Conservation (phyloP, 169 alveolate genomes). For the Plasmodium adleri region DNA sequence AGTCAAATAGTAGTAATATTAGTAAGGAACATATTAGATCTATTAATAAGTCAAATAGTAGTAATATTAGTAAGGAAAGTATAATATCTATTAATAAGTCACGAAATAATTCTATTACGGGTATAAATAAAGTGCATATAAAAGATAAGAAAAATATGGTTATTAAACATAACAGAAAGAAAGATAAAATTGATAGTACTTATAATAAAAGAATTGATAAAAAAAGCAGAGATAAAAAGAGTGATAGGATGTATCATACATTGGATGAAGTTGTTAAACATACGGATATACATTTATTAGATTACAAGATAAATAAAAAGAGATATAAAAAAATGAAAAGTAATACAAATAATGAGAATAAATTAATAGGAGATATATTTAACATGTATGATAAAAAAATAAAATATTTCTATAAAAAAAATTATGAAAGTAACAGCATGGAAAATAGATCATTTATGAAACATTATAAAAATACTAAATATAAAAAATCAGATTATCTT, state of each 20-base stretch:
- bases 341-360: conserved; percentile 5
- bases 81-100: no score
- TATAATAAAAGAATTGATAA: neutral
- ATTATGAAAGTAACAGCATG: conserved; percentile 29
- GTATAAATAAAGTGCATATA: no score
- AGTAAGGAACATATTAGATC: no score
- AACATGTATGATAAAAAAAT: conserved; percentile 15
- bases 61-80: no score
- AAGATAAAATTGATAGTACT: no score
- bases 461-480: neutral
- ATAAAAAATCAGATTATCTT: conserved; percentile 41
- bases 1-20: neutral
- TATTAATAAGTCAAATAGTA: no score
- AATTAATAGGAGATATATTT: conserved; percentile 18
- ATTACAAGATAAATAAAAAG: neutral
- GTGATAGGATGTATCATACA: no score
- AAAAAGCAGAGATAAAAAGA: neutral
- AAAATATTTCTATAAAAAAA: conserved; percentile 1
- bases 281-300: no score
- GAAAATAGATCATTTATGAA: neutral
- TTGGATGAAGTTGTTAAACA: no score
- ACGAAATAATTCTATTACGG: no score
- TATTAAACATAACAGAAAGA: no score
- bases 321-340: neutral
- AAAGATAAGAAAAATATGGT: no score